Evolutionary conservation across 805 yeast species (phyloP), one percentile per base, ranked within the genome.

Genomic region (Candida germanica): DNA sequence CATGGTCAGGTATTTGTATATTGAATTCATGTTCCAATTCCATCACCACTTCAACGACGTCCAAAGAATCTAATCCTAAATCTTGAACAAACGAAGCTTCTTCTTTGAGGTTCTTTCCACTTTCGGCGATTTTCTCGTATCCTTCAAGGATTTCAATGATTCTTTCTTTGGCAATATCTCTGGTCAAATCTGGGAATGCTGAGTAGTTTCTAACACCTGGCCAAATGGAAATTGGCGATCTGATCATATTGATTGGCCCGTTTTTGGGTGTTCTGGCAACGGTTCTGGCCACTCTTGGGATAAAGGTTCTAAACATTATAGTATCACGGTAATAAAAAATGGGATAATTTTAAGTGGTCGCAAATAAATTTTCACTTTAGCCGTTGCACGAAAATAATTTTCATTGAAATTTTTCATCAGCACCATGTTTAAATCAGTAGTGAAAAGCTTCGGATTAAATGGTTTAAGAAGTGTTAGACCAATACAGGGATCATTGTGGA

Each of bases 81-180:
- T 67, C 73, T 37, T 60, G 64, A 14, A 54, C 51, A 48, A 55
- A 67, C 7, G 66, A 49, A 5, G 66, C 49, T 13, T 50, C 48
- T 39, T 66, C 73, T 25, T 54, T 54, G 44, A 67, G 59, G 26
- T 61, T 67, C 40, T 61, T 65, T 32, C 55, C 44, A 22, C 42
- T 16, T 6, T 17, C 22, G 28, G 67, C 68, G 14, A 76, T 69
- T 53, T 79, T 80, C 47, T 74, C 80, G 59, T 74, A 80, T 6
- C 82, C 78, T 58, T 80, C 84, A 44, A 80, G 66, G 50, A 80
- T 61, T 51, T 80, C 85, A 37, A 78, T 53, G 37, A 80, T 66
- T 65, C 87, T 72, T 49, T 77, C 82, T 35, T 65, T 66, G 36
- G 82, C 77, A 25, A 74, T 56, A n/a, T 80, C 85, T 56, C 73